Evolutionary conservation across 371 early-diverging fungal species (phyloP), one percentile per base, ranked within the genome.

Genomic region (Mortierella sp.): DNA sequence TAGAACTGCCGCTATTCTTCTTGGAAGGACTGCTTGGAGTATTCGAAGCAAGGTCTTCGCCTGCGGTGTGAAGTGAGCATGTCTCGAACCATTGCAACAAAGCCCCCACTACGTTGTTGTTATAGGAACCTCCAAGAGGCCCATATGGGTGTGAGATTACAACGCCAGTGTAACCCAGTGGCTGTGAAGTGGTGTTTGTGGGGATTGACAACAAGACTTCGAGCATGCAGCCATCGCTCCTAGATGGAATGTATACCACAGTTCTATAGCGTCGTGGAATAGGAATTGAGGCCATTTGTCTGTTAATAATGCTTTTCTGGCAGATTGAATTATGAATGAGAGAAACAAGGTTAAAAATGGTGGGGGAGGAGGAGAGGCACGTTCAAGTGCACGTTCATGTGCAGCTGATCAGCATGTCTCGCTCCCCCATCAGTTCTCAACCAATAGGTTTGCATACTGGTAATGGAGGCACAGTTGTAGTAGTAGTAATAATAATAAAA

Each of bases 51-150:
- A 19, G 0, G 8, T 67, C 68, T 13, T 76, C 62, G 10, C 23
- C 26, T 29, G 28, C 32, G 40, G 40, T 69, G 43, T 64, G 68
- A n/a, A 80, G 68, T 19, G 75, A 31, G 10, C 60, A 63, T 19
- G 81, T 75, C 63, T 80, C 81, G 59, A 80, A 80, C 81, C 81
- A 80, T 45, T 80, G 81, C 31, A 80, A 32, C 28, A 80, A 22
- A 3, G 75, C 67, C 2, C 81, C 81, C 17, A 80, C 81, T 1
- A 80, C 75, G 29, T 80, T 80, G 55, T 80, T 80, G 68, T 80
- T 74, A 54, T 75, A 72, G 8, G 68, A 69, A 8, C 74, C 83
- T 31, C 83, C 83, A 9, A 82, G 47, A 15, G 83, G 83, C 3
- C 77, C 77, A 61, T 82, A 82, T 0, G 83, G 83, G 45, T 82